Evolutionary conservation across 805 yeast genomes (phyloP).

Genomic region (Ogataea wickerhamii): DNA sequence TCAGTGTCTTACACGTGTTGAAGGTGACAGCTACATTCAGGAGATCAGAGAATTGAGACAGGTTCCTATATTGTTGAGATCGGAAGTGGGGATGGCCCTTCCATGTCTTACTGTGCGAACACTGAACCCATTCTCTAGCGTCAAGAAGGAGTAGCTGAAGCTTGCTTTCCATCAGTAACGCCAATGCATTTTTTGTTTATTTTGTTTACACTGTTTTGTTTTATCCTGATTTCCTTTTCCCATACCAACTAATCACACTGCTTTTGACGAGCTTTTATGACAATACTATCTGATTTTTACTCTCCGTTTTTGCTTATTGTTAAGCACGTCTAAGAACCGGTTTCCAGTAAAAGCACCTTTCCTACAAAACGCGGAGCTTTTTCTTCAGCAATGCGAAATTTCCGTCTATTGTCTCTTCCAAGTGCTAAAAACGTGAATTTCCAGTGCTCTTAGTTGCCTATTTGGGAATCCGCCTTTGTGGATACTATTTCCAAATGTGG

Average conservation of each 20-base stretch:
- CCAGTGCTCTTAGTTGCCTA: background rate
- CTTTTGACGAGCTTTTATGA: constrained; percentile 3
- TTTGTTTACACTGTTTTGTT: too few relatives aligned
- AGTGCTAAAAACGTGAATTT: too few relatives aligned
- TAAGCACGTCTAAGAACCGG: too few relatives aligned
- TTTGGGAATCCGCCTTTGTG: background rate
- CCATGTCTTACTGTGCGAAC: constrained; percentile 94
- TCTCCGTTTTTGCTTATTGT: too few relatives aligned
- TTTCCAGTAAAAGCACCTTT: too few relatives aligned
- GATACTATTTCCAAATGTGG: background rate
- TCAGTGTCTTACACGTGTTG: constrained; percentile 54
- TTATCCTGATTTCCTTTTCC: background rate
- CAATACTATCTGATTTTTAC: too few relatives aligned
- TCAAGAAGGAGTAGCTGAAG: constrained; percentile 12
- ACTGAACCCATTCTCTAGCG: constrained; percentile 67
- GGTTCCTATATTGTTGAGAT: constrained; percentile 81
- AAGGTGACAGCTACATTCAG: constrained; percentile 65
- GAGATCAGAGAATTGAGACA: constrained; percentile 73
- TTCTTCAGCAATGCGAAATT: too few relatives aligned
- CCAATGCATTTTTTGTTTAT: background rate
- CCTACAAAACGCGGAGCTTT: too few relatives aligned
- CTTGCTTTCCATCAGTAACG: too few relatives aligned
- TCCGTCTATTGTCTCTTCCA: too few relatives aligned
- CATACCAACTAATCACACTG: background rate
- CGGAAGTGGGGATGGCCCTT: constrained; percentile 92